Evolutionary conservation across 164 flowering plant species (phyloP).

Genomic region (Cinnamomum micranthum): DNA sequence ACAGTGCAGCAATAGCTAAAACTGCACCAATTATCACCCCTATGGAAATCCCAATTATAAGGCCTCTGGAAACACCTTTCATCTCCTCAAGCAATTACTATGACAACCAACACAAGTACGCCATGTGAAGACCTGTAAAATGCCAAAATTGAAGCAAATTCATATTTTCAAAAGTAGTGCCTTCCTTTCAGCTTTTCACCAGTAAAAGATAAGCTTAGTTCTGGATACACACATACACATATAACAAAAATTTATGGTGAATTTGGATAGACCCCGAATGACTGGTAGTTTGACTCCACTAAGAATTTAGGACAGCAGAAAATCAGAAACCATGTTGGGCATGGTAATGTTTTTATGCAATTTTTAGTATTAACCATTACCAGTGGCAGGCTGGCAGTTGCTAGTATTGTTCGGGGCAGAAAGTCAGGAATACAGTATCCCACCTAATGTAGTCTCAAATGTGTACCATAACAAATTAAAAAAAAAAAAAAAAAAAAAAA

Average conservation of each 20-base stretch:
- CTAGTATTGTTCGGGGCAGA: neutral
- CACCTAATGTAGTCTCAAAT: neutral
- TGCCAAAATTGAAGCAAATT: neutral
- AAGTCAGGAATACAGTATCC: neutral
- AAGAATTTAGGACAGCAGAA: neutral
- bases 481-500: too few relatives aligned
- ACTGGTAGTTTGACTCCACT: neutral
- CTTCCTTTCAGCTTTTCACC: neutral
- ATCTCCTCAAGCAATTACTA: conserved; percentile 31
- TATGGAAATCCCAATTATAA: conserved; percentile 83
- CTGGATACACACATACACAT: neutral
- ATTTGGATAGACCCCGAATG: neutral
- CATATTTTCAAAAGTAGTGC: neutral
- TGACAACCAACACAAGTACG: neutral
- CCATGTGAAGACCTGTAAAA: neutral
- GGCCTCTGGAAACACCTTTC: conserved; percentile 65
- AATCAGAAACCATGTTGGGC: neutral
- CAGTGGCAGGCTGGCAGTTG: neutral
- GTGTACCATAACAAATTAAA: neutral
- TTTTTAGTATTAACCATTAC: neutral
- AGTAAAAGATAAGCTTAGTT: neutral
- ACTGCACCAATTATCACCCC: conserved; percentile 85
- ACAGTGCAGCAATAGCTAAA: conserved; percentile 61
- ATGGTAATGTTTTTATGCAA: neutral
- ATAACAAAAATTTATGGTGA: neutral